Percentiles rank a stretch among this genome's conserved stretches.
Conservation (phyloP, 768 basidiomycete genomes). For the Tephrocybe sp. region DNA sequence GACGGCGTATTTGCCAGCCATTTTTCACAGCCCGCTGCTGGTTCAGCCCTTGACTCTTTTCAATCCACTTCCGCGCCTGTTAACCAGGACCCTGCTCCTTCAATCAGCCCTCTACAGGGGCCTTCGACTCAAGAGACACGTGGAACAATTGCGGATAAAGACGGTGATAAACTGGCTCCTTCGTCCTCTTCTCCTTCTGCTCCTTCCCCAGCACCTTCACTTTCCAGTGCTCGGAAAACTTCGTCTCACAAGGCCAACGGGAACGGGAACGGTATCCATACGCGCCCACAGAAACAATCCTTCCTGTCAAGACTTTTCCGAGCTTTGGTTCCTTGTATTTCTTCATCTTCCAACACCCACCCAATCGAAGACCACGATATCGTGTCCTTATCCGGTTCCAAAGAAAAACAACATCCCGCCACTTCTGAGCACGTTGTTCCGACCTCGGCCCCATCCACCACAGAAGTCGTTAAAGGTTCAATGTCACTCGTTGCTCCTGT, state of each 20-base stretch:
- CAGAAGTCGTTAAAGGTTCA: slow-evolving; percentile 2
- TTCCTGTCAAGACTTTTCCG: slow-evolving; percentile 61
- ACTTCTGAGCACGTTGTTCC: slow-evolving; percentile 9
- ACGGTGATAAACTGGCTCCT: slow-evolving; percentile 17
- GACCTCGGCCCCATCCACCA: neutral
- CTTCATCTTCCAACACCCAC: slow-evolving; percentile 49
- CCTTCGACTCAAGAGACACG: slow-evolving; percentile 12
- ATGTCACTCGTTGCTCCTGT: slow-evolving; percentile 6
- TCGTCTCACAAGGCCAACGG: slow-evolving; percentile 16
- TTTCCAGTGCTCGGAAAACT: slow-evolving; percentile 8
- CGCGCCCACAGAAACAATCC: slow-evolving; percentile 41
- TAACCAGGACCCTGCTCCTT: slow-evolving; percentile 6
- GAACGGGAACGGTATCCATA: slow-evolving; percentile 19
- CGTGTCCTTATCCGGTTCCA: slow-evolving; percentile 21
- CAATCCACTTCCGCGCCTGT: slow-evolving; percentile 11
- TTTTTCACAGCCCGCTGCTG: slow-evolving; percentile 5
- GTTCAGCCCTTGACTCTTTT: slow-evolving; percentile 5
- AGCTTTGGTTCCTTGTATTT: slow-evolving; percentile 66
- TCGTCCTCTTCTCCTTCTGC: slow-evolving; percentile 12
- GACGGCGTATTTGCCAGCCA: neutral
- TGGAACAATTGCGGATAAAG: slow-evolving; percentile 16
- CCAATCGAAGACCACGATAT: slow-evolving; percentile 39
- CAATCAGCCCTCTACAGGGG: slow-evolving; percentile 2
- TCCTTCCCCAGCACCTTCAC: slow-evolving; percentile 12
- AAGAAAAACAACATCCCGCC: slow-evolving; percentile 27